Evolutionary conservation across 176 grass and related monocot genomes (phyloP), one percentile per base, ranked within the genome.

Genomic region (Carex scoparia): DNA sequence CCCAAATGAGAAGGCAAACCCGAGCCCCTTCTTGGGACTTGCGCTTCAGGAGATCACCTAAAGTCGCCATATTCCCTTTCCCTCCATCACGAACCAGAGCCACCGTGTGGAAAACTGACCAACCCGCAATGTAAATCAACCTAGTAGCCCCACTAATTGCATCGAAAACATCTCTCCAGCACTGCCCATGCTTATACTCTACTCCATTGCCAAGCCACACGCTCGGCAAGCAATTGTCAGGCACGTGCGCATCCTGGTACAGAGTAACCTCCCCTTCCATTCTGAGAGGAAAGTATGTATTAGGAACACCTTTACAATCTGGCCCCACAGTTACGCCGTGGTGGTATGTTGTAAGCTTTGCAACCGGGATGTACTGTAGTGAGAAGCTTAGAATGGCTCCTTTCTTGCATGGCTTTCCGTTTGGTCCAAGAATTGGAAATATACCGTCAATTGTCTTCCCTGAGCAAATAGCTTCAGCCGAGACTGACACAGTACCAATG

Each of bases 61-160:
- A 85, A 12, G 87, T 86, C 2, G 9, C 13, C 66, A 51, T 18
- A 69, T 79, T 79, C 5, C 38, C 65, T 13, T 14, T 28, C 0
- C 27, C 65, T 13, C 56, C 80, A 28, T 93, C 86, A 2, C 92
- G 87, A 48, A 93, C 88, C 8, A 98, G 89, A 75, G 60, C 79
- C 12, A 94, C 90, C 1, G 95, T 94, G 80, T 98, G 92, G 69
- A 93, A 98, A 55, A 98, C 85, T 2, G 95, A 94, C 95, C 95
- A 74, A 0, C 95, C 95, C 0, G 88, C 89, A 69, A 98, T 98
- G 86, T 92, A 97, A 86, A 97, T 88, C 71, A 97, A 80, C 23
- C 83, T 81, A 11, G 82, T 88, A 33, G 94, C 92, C 79, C 92
- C 88, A 37, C 48, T 87, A 77, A 98, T 98, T 33, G 92, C 92